Evolutionary conservation across 140 eudicot genomes (phyloP), one percentile per base, ranked within the genome.

Genomic region (Stevia rebaudiana): DNA sequence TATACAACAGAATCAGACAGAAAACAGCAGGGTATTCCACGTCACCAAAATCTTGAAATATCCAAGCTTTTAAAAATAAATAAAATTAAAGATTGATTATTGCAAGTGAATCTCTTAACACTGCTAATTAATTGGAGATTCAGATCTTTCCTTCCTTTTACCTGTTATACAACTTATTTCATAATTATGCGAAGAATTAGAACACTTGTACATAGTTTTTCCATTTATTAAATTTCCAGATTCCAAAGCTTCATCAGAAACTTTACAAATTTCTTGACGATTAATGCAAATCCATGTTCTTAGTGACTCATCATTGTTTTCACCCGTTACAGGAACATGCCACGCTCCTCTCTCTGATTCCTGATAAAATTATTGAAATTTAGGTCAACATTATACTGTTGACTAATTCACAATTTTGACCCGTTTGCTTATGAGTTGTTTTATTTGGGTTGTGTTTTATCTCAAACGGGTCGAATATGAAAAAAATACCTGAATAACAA

Each of bases 211-310:
- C 13, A 71, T 48, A 46, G 44, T 44, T 12, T 51, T 66, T 36
- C 67, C 67, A 25, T 78, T 78, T 16, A 4, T 28, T 25, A n/a
- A 9, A 21, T 17, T 55, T 19, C 41, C 41, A 37, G 1, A 24
- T 37, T 53, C 67, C 22, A 56, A 21, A 22, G 59, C 65, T 48
- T 74, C 69, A 16, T 64, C 68, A 2, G 55, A 47, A 25, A 67
- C 52, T 59, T 83, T 78, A 67, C 50, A 55, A 16, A 22, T 55
- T 35, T 69, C 79, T 28, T 75, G 36, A 48, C 85, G 79, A 57
- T 87, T 82, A 33, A 80, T 71, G 63, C 98, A 91, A 30, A 91
- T 84, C 98, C 98, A 91, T 11, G 77, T 80, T 79, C 95, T 82
- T 69, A 56, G 73, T 9, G 80, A 70, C 76, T 84, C 89, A 9